Evolutionary conservation across 306 rosid species (phyloP), one percentile per base, ranked within the genome.

Genomic region (Ammopiptanthus mongolicus): DNA sequence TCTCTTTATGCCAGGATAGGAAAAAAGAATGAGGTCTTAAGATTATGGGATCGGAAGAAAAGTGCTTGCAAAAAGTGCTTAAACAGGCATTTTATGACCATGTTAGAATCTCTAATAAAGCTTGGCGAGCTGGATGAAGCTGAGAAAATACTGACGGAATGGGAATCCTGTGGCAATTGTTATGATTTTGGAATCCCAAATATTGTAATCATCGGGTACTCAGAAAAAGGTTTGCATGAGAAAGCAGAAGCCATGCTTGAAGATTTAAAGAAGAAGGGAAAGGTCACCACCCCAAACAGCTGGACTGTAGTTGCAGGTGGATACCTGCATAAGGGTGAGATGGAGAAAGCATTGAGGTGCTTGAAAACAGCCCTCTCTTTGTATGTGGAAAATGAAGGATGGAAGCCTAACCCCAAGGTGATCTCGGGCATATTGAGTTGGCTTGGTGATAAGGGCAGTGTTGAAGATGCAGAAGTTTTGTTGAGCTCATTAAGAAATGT

Each of bases 81-180:
- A 80, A 91, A 91, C 90, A 84, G 83, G 78, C 97, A 95, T 84
- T 95, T 80, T 66, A 80, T 55, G 0, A 77, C 63, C 69, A 47
- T 91, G 89, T 76, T 90, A 67, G 82, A 82, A 23, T 88, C 97
- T 48, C 87, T 95, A 59, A 88, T 81, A 44, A 85, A 78, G 86
- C 90, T 95, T 13, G 87, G 89, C 1, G 97, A 78, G 84, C 74
- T 91, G 0, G 78, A 87, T 19, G 97, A 91, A 68, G 96, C 95
- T 73, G 96, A 88, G 67, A 85, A 82, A 58, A 75, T 91, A 52
- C 67, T 86, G 59, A 42, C 41, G 84, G 93, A 95, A 66, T 91
- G 98, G 98, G 85, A 95, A 75, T 85, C 85, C 57, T 87, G 96
- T 15, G 90, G 85, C 42, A 95, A 91, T 76, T 84, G 84, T 68